phyloP scores from a whole-genome alignment of 2,329 filamentous ascomycete genomes.

The Sclerotinia glacialis region DNA sequence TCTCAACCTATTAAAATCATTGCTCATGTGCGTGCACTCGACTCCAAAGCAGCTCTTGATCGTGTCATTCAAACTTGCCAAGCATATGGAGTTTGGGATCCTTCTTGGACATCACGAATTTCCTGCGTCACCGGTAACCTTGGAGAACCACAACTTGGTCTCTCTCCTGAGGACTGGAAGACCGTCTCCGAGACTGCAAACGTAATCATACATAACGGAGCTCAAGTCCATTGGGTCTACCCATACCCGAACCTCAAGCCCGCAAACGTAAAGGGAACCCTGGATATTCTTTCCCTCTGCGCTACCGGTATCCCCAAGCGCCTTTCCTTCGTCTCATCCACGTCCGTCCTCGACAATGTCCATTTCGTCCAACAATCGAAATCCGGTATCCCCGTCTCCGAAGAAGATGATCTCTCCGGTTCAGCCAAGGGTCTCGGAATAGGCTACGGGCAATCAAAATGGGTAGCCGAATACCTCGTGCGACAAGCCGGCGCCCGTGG shows the following conservation, averaged over 20 bases:
- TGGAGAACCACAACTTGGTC: conserved; percentile 67
- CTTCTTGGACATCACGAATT: conserved; percentile 64
- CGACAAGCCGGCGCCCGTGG: conserved; percentile 76
- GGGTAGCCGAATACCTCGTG: conserved; percentile 68
- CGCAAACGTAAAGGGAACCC: conserved; percentile 77
- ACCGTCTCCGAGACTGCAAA: conserved; percentile 64
- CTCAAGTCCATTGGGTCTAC: conserved; percentile 76
- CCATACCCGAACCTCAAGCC: conserved; percentile 69
- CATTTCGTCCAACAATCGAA: conserved; percentile 75
- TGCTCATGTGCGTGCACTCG: conserved; percentile 71
- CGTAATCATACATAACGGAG: conserved; percentile 78
- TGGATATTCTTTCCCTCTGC: conserved; percentile 74
- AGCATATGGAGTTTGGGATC: conserved; percentile 77
- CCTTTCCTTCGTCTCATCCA: conserved; percentile 80
- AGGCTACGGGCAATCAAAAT: conserved; percentile 90
- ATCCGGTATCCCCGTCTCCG: conserved; percentile 62
- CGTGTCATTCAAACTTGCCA: conserved; percentile 66
- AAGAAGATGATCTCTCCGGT: conserved; percentile 75
- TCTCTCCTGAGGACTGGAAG: conserved; percentile 65
- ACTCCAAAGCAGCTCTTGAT: conserved; percentile 55
- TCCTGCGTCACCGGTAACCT: conserved; percentile 71
- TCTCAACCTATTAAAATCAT: conserved; percentile 61
- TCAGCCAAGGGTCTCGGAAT: conserved; percentile 75
- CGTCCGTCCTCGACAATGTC: conserved; percentile 76
- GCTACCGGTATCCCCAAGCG: conserved; percentile 73